Evolutionary conservation across 1,139 yeast genomes (phyloP).

Genomic region (Kodamaea sp.): DNA sequence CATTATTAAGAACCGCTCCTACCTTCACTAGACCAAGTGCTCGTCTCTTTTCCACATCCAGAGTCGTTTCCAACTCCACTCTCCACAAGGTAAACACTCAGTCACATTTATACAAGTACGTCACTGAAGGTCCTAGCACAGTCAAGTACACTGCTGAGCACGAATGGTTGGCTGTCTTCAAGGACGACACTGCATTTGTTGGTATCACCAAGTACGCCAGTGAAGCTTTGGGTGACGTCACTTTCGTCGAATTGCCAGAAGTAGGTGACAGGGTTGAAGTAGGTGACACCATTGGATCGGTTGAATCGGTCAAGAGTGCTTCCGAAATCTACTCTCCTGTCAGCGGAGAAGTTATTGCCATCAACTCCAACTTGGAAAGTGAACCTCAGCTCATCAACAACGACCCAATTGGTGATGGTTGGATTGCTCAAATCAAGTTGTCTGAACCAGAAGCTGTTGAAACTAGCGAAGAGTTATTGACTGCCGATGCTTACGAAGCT

Average conservation of each 20-base stretch:
- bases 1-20: slow-evolving; percentile 9
- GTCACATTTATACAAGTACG: slow-evolving; percentile 53
- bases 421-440: slow-evolving; percentile 81
- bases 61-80: slow-evolving; percentile 33
- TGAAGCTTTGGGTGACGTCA: slow-evolving; percentile 97
- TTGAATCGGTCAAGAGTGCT: slow-evolving; percentile 93
- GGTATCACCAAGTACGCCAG: slow-evolving; percentile 97
- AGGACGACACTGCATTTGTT: slow-evolving; percentile 78
- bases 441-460: slow-evolving; percentile 30
- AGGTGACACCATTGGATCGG: slow-evolving; percentile 89
- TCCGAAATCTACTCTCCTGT: slow-evolving; percentile 92
- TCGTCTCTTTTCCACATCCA: slow-evolving; percentile 17
- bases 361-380: slow-evolving; percentile 65
- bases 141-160: slow-evolving; percentile 85
- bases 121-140: slow-evolving; percentile 47
- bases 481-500: slow-evolving; percentile 62
- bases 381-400: slow-evolving; percentile 77
- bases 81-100: slow-evolving; percentile 52
- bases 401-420: slow-evolving; percentile 92
- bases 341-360: slow-evolving; percentile 71
- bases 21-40: slow-evolving; percentile 9
- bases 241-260: slow-evolving; percentile 88
- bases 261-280: slow-evolving; percentile 62
- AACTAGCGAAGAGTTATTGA: slow-evolving; percentile 35
- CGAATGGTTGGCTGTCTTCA: slow-evolving; percentile 91